These are phyloP conservation scores for Dalbergia cultrata DNA, from an alignment of 306 rosid genomes.

Conservation along the genomic window DNA sequence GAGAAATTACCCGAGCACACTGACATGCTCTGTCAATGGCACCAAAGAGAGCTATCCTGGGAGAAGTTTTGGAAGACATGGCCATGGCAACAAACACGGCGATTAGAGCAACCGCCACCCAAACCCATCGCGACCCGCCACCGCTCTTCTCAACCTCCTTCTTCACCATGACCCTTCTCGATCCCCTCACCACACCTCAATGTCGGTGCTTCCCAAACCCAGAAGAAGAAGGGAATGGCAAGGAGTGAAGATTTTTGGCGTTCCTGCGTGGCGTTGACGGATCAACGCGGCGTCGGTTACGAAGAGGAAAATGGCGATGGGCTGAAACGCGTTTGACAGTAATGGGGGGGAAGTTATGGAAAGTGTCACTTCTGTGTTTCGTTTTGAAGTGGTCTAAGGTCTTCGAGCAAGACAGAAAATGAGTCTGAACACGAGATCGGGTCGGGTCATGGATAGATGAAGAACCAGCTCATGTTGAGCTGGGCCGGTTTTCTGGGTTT, in stretches of 20 bases:
- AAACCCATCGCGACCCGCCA: constrained; percentile 60
- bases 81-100: constrained; percentile 66
- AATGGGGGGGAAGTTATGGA: not conserved
- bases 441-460: too few species aligned
- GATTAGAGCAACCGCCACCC: constrained; percentile 65
- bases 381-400: not conserved
- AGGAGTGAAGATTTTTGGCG: constrained; percentile 9
- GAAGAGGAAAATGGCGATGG: not conserved
- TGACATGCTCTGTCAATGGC: constrained; percentile 64
- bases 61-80: constrained; percentile 60
- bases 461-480: too few species aligned
- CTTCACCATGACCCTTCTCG: constrained; percentile 50
- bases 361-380: not conserved
- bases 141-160: constrained; percentile 54
- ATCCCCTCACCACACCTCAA: not conserved
- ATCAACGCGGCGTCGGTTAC: not conserved
- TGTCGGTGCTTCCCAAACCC: constrained; percentile 11
- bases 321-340: not conserved
- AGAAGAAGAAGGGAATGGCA: not conserved
- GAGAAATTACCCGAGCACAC: constrained; percentile 68
- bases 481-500: too few species aligned
- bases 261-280: not conserved
- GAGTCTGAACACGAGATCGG: not conserved
- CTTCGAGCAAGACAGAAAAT: not conserved
- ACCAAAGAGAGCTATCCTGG: constrained; percentile 61